phyloP scores from a whole-genome alignment of 345 rosid genomes.

The Lepidium sativum region DNA sequence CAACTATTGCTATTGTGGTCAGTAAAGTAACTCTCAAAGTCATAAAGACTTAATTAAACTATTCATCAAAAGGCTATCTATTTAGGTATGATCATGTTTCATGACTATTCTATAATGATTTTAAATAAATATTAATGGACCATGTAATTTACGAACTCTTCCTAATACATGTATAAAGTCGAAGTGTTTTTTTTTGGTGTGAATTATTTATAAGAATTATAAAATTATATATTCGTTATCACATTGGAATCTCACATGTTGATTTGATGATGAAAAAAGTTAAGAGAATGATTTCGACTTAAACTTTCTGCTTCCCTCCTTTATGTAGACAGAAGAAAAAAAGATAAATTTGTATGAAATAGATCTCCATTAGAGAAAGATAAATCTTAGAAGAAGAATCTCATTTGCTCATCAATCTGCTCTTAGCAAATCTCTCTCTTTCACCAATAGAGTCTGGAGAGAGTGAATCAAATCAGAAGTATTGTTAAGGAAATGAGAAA shows the following conservation, averaged over 20 bases:
- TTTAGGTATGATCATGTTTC: background rate
- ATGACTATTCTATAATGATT: background rate
- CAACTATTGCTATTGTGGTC: background rate
- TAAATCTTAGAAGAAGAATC: background rate
- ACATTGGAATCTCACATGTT: conserved; percentile 12
- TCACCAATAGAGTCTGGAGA: background rate
- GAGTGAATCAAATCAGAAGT: background rate
- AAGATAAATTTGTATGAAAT: conserved; percentile 13
- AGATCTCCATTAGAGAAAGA: conserved; percentile 7
- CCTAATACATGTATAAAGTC: background rate
- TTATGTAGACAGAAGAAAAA: conserved; percentile 22
- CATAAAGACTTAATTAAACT: background rate
- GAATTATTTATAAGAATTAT: no score
- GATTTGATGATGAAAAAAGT: conserved; percentile 20
- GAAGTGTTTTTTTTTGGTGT: background rate
- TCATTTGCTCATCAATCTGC: background rate
- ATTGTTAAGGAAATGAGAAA: conserved; percentile 18
- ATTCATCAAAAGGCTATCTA: background rate
- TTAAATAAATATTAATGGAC: background rate
- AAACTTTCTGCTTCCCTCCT: conserved; percentile 25
- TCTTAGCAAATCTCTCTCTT: conserved; percentile 4
- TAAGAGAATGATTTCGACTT: conserved; percentile 23
- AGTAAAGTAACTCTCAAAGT: background rate
- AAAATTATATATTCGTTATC: background rate
- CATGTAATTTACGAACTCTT: background rate